Conservation (phyloP, 148 eudicot species). For the Chenopodium suecicum region DNA sequence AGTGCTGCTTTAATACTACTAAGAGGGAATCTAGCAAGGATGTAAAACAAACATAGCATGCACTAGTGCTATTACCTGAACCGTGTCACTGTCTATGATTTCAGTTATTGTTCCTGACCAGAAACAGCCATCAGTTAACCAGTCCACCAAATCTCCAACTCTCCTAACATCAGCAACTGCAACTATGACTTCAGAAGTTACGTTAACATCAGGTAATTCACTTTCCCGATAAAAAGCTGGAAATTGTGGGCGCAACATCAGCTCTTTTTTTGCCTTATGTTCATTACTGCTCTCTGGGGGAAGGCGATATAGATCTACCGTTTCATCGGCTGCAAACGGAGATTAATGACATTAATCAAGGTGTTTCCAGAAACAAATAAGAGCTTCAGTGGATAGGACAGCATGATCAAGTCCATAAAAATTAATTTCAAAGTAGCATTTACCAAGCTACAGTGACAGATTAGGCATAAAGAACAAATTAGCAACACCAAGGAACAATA, state of each 20-base stretch:
- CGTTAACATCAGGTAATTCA: conserved; percentile 36
- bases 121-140: conserved; percentile 52
- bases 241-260: conserved; percentile 78
- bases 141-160: conserved; percentile 80
- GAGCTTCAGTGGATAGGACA: background rate
- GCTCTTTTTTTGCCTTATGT: conserved; percentile 30
- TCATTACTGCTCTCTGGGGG: conserved; percentile 23
- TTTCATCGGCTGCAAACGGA: conserved; percentile 43
- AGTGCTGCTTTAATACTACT: too few species aligned
- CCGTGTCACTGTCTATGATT: conserved; percentile 42
- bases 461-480: background rate
- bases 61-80: conserved; percentile 43
- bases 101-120: conserved; percentile 73
- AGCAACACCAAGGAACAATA: background rate
- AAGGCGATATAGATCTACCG: conserved; percentile 45
- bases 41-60: background rate
- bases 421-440: background rate
- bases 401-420: background rate
- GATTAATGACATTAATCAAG: conserved; percentile 7
- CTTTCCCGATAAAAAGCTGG: conserved; percentile 48
- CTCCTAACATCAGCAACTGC: conserved; percentile 56
- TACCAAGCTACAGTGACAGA: background rate
- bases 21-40: too few species aligned
- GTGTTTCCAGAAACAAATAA: background rate
- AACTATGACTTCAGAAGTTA: conserved; percentile 50